Evolutionary conservation across 306 rosid species (phyloP).

Genomic region (Canavalia ensiformis): DNA sequence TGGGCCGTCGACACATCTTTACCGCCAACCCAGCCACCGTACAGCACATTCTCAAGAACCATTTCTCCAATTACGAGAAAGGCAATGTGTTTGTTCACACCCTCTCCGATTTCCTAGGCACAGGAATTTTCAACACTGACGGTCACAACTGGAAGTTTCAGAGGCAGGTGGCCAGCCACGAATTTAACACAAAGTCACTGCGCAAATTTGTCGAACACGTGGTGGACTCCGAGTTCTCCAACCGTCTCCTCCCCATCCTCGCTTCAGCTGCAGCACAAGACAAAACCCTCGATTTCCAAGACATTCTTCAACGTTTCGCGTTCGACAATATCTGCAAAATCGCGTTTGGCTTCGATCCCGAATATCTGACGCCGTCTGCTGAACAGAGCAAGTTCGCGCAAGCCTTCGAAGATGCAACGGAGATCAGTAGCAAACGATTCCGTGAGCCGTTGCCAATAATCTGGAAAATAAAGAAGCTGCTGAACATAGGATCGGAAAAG

Average conservation of each 20-base stretch:
- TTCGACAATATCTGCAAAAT: constrained; percentile 78
- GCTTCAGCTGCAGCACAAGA: constrained; percentile 5
- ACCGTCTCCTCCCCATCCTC: constrained; percentile 69
- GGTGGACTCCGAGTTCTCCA: constrained; percentile 65
- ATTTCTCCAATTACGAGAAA: constrained; percentile 62
- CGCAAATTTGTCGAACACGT: constrained; percentile 72
- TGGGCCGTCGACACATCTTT: constrained; percentile 41
- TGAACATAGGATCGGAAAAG: constrained; percentile 67
- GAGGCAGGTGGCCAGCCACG: constrained; percentile 70
- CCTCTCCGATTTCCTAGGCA: constrained; percentile 65
- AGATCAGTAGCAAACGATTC: constrained; percentile 55
- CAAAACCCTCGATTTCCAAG: constrained; percentile 68
- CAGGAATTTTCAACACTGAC: constrained; percentile 69
- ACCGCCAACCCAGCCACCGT: constrained; percentile 73
- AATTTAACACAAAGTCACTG: constrained; percentile 66
- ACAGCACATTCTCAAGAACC: constrained; percentile 71
- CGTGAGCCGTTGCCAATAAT: constrained; percentile 23
- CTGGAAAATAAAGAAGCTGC: constrained; percentile 63
- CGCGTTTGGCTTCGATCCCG: constrained; percentile 77
- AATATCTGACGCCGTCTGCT: constrained; percentile 56
- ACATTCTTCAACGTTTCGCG: constrained; percentile 77
- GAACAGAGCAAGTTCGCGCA: constrained; percentile 55
- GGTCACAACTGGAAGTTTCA: constrained; percentile 75
- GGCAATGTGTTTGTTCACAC: constrained; percentile 1
- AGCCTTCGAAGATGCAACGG: constrained; percentile 63